Conservation (phyloP, 805 yeast species). For the Candida arabinofermentans region DNA sequence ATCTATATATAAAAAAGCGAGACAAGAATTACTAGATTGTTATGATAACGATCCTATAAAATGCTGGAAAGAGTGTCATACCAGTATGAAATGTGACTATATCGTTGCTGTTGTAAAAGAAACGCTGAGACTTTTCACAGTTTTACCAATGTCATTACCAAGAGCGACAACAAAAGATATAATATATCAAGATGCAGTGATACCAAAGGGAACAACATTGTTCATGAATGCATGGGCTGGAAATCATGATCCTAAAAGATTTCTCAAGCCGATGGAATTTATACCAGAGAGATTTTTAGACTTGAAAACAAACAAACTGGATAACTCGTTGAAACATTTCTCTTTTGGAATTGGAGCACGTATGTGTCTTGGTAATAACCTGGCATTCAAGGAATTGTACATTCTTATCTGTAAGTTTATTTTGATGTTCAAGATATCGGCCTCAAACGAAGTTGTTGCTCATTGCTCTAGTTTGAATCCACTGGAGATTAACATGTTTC, state of each 20-base stretch:
- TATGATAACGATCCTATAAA: constrained; percentile 24
- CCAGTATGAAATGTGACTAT: constrained; percentile 39
- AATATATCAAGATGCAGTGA: constrained; percentile 32
- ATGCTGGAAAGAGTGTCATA: constrained; percentile 25
- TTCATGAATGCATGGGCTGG: constrained; percentile 70
- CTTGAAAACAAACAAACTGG: constrained; percentile 13
- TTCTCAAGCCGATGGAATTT: constrained; percentile 42
- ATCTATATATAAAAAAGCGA: constrained; percentile 41
- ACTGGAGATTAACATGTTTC: constrained; percentile 40
- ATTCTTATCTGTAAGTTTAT: constrained; percentile 50
- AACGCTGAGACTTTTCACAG: constrained; percentile 58
- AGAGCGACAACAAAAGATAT: constrained; percentile 53
- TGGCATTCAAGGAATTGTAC: constrained; percentile 66
- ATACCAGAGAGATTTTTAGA: constrained; percentile 50
- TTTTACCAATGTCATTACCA: constrained; percentile 65
- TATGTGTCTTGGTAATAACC: constrained; percentile 64
- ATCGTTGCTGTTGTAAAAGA: constrained; percentile 59
- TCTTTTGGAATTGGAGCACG: constrained; percentile 71
- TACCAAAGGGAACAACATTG: constrained; percentile 55
- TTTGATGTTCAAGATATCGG: constrained; percentile 36
- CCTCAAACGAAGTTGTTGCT: constrained; percentile 32
- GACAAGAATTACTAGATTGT: constrained; percentile 33
- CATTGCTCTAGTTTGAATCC: constrained; percentile 5
- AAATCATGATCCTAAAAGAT: constrained; percentile 53
- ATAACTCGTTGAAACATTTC: constrained; percentile 35